Percentiles rank a stretch among this genome's conserved stretches.
Evolutionary conservation across 805 yeast genomes (phyloP).

Genomic region (Saccharomyces kudriavzevii): DNA sequence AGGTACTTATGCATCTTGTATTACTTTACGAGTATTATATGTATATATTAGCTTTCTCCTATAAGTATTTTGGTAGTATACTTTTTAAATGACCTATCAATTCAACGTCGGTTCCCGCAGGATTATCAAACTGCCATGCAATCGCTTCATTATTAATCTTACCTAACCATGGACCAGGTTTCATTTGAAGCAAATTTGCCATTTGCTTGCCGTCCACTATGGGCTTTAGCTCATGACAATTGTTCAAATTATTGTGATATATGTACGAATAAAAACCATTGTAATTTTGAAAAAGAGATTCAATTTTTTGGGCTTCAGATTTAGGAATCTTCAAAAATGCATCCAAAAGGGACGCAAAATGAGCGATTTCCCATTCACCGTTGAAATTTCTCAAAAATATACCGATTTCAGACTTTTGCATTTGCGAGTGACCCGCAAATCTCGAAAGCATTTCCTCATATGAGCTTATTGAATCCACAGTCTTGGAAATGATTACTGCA

Average conservation of each 20-base stretch:
- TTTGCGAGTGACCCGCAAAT: conserved; percentile 9
- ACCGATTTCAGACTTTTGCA: conserved; percentile 54
- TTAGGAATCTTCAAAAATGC: conserved; percentile 6
- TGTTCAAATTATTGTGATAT: conserved; percentile 15
- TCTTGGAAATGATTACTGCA: conserved; percentile 41
- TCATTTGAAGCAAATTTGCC: conserved; percentile 40
- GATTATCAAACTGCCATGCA: conserved; percentile 74
- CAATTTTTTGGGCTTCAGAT: conserved; percentile 7
- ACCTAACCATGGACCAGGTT: conserved; percentile 86
- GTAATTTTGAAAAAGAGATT: conserved; percentile 21
- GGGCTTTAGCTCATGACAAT: conserved; percentile 44
- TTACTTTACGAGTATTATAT: not conserved
- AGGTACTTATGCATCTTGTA: not conserved
- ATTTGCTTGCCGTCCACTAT: conserved; percentile 71
- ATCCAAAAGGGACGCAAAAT: conserved; percentile 29
- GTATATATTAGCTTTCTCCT: not conserved
- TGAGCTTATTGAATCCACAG: conserved; percentile 31
- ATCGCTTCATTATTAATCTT: conserved; percentile 46
- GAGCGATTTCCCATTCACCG: conserved; percentile 41
- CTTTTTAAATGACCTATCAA: conserved; percentile 38
- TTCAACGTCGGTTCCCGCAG: conserved; percentile 44
- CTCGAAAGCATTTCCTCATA: conserved; percentile 25
- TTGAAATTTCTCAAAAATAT: conserved; percentile 46
- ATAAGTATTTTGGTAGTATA: conserved; percentile 18
- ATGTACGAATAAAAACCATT: conserved; percentile 27